Conservation (phyloP, 805 yeast genomes). For the Lachancea lanzarotensis region DNA sequence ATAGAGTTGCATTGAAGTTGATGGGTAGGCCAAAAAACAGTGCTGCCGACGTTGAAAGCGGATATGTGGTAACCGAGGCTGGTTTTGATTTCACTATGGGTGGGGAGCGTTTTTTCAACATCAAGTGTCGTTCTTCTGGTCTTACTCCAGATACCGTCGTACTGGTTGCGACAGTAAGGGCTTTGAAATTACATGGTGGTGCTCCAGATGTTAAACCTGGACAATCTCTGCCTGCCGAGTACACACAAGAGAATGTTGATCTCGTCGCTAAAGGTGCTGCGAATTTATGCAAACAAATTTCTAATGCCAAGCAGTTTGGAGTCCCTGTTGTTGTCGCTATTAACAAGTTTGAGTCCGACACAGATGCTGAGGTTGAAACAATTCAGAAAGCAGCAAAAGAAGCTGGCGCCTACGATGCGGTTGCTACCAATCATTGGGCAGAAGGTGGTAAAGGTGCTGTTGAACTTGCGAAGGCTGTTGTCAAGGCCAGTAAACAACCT, state of each 20-base stretch:
- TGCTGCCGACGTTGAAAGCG: constrained; percentile 41
- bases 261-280: constrained; percentile 73
- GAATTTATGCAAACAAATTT: constrained; percentile 84
- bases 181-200: constrained; percentile 95
- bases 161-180: constrained; percentile 92
- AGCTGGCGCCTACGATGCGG: constrained; percentile 94
- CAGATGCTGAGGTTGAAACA: constrained; percentile 70
- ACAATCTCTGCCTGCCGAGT: constrained; percentile 73
- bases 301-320: constrained; percentile 76
- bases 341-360: constrained; percentile 78
- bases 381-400: constrained; percentile 72
- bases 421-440: constrained; percentile 90
- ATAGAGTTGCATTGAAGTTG: constrained; percentile 82
- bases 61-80: constrained; percentile 94
- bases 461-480: constrained; percentile 76
- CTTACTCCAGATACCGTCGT: constrained; percentile 84
- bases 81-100: constrained; percentile 99
- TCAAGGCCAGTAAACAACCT: constrained; percentile 54
- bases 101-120: constrained; percentile 93
- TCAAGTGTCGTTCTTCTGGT: constrained; percentile 90
- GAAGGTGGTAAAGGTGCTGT: constrained; percentile 91
- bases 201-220: constrained; percentile 97
- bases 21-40: constrained; percentile 56
- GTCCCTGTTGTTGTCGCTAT: constrained; percentile 93
- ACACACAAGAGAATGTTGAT: constrained; percentile 74